Evolutionary conservation across 2,329 filamentous ascomycete species (phyloP).

Genomic region (Diaporthe ilicicola): DNA sequence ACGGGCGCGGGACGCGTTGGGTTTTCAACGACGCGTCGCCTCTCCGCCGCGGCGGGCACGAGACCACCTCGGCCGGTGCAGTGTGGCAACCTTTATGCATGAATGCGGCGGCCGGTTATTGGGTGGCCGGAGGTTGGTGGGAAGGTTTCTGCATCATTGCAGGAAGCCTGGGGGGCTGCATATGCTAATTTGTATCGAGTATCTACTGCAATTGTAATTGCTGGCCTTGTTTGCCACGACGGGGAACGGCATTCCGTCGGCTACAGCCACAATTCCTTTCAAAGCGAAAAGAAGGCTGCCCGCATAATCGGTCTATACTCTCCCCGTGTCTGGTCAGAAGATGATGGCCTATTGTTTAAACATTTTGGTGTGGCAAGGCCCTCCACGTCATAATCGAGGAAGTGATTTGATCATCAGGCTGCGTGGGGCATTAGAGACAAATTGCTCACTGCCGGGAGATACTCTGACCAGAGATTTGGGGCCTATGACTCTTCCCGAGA

Average conservation of each 20-base stretch:
- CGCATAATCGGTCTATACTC: neutral
- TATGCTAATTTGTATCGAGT: neutral
- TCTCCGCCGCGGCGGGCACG: conserved; percentile 5
- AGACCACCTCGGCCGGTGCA: neutral
- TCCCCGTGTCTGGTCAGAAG: neutral
- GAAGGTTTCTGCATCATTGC: neutral
- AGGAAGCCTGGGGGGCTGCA: conserved; percentile 6
- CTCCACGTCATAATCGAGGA: neutral
- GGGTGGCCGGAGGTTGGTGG: conserved; percentile 1
- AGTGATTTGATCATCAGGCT: neutral
- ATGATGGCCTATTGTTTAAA: neutral
- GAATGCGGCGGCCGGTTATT: conserved; percentile 4
- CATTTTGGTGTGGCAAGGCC: neutral
- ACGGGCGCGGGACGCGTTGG: conserved; percentile 21
- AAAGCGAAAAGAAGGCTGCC: neutral
- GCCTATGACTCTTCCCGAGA: neutral
- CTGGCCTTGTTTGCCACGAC: conserved; percentile 2
- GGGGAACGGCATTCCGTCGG: neutral
- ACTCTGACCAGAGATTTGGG: neutral
- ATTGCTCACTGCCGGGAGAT: neutral
- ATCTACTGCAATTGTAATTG: conserved; percentile 19
- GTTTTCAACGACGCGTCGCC: conserved; percentile 14
- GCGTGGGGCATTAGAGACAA: neutral
- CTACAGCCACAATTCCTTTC: neutral
- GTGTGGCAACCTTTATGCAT: conserved; percentile 17